These are phyloP conservation scores for Solanum virginianum DNA, from an alignment of 257 asterid genomes.

Conservation along the genomic window DNA sequence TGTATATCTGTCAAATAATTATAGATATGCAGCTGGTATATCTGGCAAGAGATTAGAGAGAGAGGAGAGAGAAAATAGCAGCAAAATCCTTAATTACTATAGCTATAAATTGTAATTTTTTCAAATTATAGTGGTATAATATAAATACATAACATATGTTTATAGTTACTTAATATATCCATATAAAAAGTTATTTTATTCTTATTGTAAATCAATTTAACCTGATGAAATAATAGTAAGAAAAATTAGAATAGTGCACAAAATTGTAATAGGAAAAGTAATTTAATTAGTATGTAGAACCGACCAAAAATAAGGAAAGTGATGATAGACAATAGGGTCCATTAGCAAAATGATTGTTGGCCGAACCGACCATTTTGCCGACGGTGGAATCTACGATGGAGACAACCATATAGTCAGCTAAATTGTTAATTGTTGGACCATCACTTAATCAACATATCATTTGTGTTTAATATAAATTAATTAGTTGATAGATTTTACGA, in stretches of 20 bases:
- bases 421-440: not conserved
- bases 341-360: conserved; percentile 25
- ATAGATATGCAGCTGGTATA: too few species aligned
- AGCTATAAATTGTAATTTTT: too few species aligned
- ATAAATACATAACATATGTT: too few species aligned
- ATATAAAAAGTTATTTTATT: not conserved
- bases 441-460: not conserved
- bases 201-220: not conserved
- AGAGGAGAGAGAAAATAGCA: too few species aligned
- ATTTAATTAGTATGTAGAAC: not conserved
- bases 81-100: too few species aligned
- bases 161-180: too few species aligned
- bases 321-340: conserved; percentile 6
- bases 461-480: not conserved
- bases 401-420: not conserved
- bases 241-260: too few species aligned
- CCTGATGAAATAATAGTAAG: not conserved
- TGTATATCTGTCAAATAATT: too few species aligned
- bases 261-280: not conserved
- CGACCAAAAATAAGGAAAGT: conserved; percentile 29
- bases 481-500: not conserved
- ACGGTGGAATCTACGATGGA: not conserved
- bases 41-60: too few species aligned
- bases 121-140: too few species aligned
- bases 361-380: conserved; percentile 29